Conservation (phyloP, 1,139 yeast species). For the Diutina rugosa region DNA sequence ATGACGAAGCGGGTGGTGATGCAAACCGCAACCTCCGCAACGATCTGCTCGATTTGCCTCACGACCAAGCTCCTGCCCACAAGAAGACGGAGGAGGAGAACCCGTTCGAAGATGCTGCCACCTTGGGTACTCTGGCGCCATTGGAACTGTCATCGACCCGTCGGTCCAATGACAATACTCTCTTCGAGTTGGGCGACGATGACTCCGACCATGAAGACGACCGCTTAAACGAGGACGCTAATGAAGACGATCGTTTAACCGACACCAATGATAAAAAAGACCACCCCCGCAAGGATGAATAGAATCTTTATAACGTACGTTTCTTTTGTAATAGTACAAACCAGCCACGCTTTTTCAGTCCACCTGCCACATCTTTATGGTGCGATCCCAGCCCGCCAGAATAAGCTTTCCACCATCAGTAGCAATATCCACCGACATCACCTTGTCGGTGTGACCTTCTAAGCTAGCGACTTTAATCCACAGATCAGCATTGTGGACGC, state of each 20-base stretch:
- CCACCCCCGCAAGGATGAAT: neutral
- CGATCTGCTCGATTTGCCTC: neutral
- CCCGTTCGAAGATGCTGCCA: neutral
- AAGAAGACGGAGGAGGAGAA: neutral
- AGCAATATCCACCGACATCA: slow-evolving; percentile 56
- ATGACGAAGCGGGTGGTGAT: slow-evolving; percentile 17
- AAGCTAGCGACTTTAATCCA: slow-evolving; percentile 51
- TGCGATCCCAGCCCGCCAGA: slow-evolving; percentile 76
- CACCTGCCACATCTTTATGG: slow-evolving; percentile 6
- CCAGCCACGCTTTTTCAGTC: neutral
- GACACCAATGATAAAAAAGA: neutral
- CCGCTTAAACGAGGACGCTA: neutral
- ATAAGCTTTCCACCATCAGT: slow-evolving; percentile 29
- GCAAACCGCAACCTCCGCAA: neutral
- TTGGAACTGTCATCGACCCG: neutral
- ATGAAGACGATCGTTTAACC: neutral
- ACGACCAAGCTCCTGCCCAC: neutral
- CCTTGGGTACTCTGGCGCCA: neutral
- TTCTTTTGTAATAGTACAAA: neutral
- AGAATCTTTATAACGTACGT: neutral
- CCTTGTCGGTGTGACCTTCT: slow-evolving; percentile 56
- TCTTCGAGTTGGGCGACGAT: slow-evolving; percentile 1
- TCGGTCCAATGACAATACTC: neutral
- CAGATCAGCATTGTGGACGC: slow-evolving; percentile 58
- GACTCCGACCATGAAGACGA: neutral